phyloP scores from a whole-genome alignment of 179 eudicot genomes.

The Beta corolliflora region DNA sequence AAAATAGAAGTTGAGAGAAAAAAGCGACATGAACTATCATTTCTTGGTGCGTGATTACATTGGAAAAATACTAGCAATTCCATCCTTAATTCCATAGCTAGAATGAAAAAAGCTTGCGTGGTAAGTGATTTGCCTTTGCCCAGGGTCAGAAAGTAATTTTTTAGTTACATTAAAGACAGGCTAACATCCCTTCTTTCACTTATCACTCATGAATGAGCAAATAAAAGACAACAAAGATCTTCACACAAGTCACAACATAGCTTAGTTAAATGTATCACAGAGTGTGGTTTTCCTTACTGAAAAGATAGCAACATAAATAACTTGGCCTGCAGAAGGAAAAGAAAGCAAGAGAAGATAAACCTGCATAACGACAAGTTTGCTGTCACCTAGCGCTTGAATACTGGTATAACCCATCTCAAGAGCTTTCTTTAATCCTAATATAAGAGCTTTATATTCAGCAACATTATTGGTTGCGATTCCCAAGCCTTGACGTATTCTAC shows the following conservation, averaged over 20 bases:
- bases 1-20: background rate
- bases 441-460: conserved; percentile 89
- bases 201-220: background rate
- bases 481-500: conserved; percentile 90
- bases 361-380: conserved; percentile 98
- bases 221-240: background rate
- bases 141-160: background rate
- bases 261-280: background rate
- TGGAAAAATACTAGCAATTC: background rate
- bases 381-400: conserved; percentile 77
- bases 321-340: background rate
- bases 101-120: background rate
- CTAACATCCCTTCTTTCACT: background rate
- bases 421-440: conserved; percentile 83
- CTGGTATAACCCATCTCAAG: conserved; percentile 74
- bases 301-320: background rate
- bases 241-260: background rate
- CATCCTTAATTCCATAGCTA: background rate
- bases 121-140: background rate
- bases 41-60: background rate
- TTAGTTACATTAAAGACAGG: background rate
- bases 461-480: conserved; percentile 79
- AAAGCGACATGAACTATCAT: background rate
- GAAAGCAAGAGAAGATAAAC: conserved; percentile 34
- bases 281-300: background rate